These are phyloP conservation scores for Ophiocordyceps robertsii DNA, from an alignment of 2,329 filamentous ascomycete species.

Conservation along the genomic window DNA sequence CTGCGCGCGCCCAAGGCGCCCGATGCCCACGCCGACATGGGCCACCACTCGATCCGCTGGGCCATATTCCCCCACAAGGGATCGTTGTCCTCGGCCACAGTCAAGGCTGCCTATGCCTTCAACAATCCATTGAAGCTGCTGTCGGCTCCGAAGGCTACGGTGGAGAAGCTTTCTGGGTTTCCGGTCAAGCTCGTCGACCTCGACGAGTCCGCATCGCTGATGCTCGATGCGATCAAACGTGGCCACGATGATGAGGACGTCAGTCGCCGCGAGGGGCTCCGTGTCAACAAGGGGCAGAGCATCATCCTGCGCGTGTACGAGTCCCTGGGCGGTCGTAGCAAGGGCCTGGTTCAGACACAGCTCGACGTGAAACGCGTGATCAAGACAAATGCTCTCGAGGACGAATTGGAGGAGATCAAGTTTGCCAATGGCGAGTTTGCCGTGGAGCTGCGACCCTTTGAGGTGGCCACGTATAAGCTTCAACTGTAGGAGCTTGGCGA, in stretches of 20 bases:
- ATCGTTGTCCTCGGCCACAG: constrained; percentile 54
- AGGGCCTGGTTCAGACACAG: constrained; percentile 53
- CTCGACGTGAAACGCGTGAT: constrained; percentile 63
- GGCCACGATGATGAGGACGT: constrained; percentile 79
- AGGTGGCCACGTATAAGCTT: constrained; percentile 70
- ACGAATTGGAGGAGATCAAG: constrained; percentile 58
- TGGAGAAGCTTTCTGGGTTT: constrained; percentile 13
- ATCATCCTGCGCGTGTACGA: constrained; percentile 82
- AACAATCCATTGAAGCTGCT: constrained; percentile 57
- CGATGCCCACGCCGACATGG: constrained; percentile 91
- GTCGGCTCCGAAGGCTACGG: constrained; percentile 13
- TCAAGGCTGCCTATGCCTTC: constrained; percentile 79
- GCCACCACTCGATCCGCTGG: constrained; percentile 73
- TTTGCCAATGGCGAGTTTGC: constrained; percentile 35
- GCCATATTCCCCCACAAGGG: constrained; percentile 80
- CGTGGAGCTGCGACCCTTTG: constrained; percentile 64
- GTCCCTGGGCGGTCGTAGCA: constrained; percentile 67
- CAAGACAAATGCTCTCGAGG: constrained; percentile 82
- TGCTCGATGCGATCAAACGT: constrained; percentile 85
- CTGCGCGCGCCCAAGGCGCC: constrained; percentile 84
- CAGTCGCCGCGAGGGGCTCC: constrained; percentile 44
- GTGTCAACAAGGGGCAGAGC: constrained; percentile 57
- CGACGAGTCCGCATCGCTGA: constrained; percentile 40
- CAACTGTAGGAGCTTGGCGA: constrained; percentile 26
- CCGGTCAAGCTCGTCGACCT: constrained; percentile 57